Base-by-base conservation (phyloP, 2,329 filamentous ascomycete species). In the Emmonsia crescens region DNA sequence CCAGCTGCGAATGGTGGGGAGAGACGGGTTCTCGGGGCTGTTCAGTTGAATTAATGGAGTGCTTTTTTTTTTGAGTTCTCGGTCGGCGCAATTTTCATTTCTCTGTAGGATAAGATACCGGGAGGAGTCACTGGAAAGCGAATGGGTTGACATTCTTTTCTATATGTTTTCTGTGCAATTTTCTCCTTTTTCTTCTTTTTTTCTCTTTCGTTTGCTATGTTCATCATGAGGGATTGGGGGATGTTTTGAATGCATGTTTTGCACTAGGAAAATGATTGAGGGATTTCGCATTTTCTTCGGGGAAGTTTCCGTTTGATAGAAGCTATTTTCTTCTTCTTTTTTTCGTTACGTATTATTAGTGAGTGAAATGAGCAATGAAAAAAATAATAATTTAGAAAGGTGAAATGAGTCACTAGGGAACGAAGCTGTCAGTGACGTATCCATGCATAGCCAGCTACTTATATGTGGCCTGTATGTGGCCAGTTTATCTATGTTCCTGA, bases 271-370 rank as follows among this genome's bases (percentile, higher is more conserved):
- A 14, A 38, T 38, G 9, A 38, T 38, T 38, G 36, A 2, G 36
- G 2, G 36, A 6, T 38, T 27, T 27, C 42, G 12, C 31, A 6
- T 36, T 24, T 36, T 61, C 12, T 61, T 33, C 31, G 24, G n/a
- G n/a, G n/a, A n/a, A n/a, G n/a, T n/a, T n/a, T n/a, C n/a, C n/a
- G n/a, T n/a, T n/a, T n/a, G n/a, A n/a, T n/a, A n/a, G n/a, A n/a
- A n/a, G n/a, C n/a, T n/a, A n/a, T n/a, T 62, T 55, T 52, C 38
- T 60, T 42, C 21, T 60, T 57, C 54, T 60, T 61, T 61, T 57
- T 52, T 51, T 8, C 29, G 2, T 49, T n/a, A 31, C 29, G 27
- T 57, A 19, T 46, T 31, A 46, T 57, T 12, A 33, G 21, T 46
- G 56, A 33, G 21, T 46, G 56, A 57, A n/a, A 46, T 48, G 38